Conservation (phyloP, 805 yeast species). For the Candida xiaguanensis region DNA sequence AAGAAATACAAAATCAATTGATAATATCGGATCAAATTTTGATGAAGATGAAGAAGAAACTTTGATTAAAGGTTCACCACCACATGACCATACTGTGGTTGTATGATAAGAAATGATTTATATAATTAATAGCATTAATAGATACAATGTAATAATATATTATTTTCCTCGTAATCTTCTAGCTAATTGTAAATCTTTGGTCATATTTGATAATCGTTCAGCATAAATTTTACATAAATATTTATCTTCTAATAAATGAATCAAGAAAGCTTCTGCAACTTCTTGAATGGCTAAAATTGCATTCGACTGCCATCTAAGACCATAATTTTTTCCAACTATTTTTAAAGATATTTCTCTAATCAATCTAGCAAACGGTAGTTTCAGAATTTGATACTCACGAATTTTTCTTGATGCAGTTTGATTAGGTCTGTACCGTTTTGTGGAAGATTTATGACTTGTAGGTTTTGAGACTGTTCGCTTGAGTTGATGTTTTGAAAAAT, state of each 20-base stretch:
- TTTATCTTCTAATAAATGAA: slow-evolving; percentile 72
- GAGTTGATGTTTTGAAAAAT: too few species aligned
- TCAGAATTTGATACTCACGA: slow-evolving; percentile 51
- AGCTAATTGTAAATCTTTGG: slow-evolving; percentile 76
- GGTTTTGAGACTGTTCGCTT: slow-evolving; percentile 14
- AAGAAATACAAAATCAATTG: slow-evolving; percentile 16
- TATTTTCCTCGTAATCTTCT: slow-evolving; percentile 62
- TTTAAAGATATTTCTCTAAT: slow-evolving; percentile 71
- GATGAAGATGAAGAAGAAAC: slow-evolving; percentile 38
- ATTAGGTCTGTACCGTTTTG: slow-evolving; percentile 56
- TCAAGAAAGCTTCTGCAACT: slow-evolving; percentile 74
- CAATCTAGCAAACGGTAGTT: slow-evolving; percentile 73
- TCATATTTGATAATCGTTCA: slow-evolving; percentile 74
- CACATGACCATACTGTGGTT: slow-evolving; percentile 40
- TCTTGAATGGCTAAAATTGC: slow-evolving; percentile 78
- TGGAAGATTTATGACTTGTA: slow-evolving; percentile 12
- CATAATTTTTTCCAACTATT: slow-evolving; percentile 50
- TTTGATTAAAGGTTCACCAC: slow-evolving; percentile 33
- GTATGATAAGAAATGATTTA: too few species aligned
- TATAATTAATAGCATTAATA: too few species aligned
- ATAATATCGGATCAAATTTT: slow-evolving; percentile 19
- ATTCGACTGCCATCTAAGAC: slow-evolving; percentile 73
- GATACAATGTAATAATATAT: not conserved
- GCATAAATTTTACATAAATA: slow-evolving; percentile 42
- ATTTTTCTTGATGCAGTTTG: slow-evolving; percentile 66